A percentile compares a stretch with the other conserved stretches of the same genome.
These are phyloP conservation scores for Thinopyrum elongatum DNA, from an alignment of 176 grass and related monocot genomes.

Conservation along the genomic window DNA sequence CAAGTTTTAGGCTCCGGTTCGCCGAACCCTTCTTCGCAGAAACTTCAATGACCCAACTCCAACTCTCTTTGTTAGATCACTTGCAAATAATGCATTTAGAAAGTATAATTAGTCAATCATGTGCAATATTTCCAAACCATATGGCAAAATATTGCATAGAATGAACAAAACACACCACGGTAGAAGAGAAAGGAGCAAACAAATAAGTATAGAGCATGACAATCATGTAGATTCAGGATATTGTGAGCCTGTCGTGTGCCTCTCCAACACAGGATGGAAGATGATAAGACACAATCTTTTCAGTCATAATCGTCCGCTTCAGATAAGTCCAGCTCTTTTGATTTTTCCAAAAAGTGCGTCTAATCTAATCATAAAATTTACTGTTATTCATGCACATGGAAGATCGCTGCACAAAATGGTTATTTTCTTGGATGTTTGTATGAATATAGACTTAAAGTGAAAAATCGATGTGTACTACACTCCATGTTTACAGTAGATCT, in stretches of 20 bases:
- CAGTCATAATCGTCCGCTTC: slow-evolving; percentile 13
- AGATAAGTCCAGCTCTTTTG: background rate
- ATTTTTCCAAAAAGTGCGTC: slow-evolving; percentile 1
- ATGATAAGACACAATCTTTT: background rate
- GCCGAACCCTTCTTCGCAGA: background rate
- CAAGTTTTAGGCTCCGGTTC: background rate
- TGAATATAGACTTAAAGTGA: background rate
- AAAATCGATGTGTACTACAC: background rate
- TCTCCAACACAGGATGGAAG: background rate
- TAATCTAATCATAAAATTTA: slow-evolving; percentile 6
- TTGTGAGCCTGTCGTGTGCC: background rate
- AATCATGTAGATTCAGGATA: slow-evolving; percentile 9
- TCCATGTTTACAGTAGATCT: background rate
- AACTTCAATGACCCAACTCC: background rate
- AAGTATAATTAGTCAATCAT: background rate
- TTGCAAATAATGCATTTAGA: background rate
- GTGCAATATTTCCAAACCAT: slow-evolving; percentile 1
- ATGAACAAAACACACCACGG: background rate
- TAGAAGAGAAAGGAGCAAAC: background rate
- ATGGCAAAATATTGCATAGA: background rate
- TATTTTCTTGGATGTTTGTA: slow-evolving; percentile 6
- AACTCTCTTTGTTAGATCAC: background rate
- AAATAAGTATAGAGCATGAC: background rate
- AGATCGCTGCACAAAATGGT: background rate
- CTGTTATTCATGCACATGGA: background rate